Percentiles rank a stretch among this genome's conserved stretches.
Evolutionary conservation across 31 red algal species (phyloP).

Genomic region (Asparagopsis taxiformis): DNA sequence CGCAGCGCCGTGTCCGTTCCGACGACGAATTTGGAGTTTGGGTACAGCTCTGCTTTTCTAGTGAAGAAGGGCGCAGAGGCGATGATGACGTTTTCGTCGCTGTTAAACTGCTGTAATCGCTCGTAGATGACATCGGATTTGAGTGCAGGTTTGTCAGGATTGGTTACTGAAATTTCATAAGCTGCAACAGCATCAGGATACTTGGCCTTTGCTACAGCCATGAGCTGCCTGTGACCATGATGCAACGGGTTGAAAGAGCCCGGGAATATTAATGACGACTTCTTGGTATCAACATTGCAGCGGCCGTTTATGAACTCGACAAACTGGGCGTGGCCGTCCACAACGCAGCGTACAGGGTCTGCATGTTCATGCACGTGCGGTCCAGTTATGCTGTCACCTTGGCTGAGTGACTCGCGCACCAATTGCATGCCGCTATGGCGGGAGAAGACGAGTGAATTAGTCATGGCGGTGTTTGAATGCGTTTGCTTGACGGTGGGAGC

Average conservation of each 20-base stretch:
- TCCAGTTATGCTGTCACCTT: slow-evolving; percentile 40
- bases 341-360: slow-evolving; percentile 32
- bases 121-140: slow-evolving; percentile 10
- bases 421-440: slow-evolving; percentile 34
- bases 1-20: slow-evolving; percentile 80
- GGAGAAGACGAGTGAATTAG: slow-evolving; percentile 18
- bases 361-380: slow-evolving; percentile 38
- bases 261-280: slow-evolving; percentile 59
- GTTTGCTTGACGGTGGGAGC: neutral
- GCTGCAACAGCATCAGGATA: slow-evolving; percentile 44
- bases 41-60: slow-evolving; percentile 49
- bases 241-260: slow-evolving; percentile 95
- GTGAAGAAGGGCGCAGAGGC: slow-evolving; percentile 59
- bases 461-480: neutral
- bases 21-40: slow-evolving; percentile 70
- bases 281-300: slow-evolving; percentile 28
- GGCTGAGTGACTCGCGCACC: slow-evolving; percentile 42
- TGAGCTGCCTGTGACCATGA: slow-evolving; percentile 63
- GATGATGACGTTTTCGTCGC: slow-evolving; percentile 39
- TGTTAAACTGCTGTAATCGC: slow-evolving; percentile 61
- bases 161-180: slow-evolving; percentile 82
- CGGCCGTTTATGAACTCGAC: slow-evolving; percentile 18
- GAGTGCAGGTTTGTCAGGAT: slow-evolving; percentile 80
- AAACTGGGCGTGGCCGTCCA: slow-evolving; percentile 13
- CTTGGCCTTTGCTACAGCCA: slow-evolving; percentile 58